Evolutionary conservation across 345 rosid genomes (phyloP), one percentile per base, ranked within the genome.

Genomic region (Hibiscus trionum): DNA sequence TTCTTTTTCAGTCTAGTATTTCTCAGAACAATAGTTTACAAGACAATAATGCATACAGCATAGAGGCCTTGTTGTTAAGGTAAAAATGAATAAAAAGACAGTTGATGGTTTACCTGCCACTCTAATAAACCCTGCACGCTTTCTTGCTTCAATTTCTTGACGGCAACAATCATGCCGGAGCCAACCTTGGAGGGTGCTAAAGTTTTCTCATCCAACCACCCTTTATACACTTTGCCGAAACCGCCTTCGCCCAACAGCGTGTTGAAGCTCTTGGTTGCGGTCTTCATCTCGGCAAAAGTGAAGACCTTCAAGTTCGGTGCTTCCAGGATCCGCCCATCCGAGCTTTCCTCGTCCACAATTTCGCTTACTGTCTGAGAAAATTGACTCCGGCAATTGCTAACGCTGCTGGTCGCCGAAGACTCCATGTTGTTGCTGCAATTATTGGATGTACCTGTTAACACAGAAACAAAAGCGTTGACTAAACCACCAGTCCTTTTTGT

Each of bases 161-260:
- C 80, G 61, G 97, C 97, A 70, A 91, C 91, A 39, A 74, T 66
- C 80, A 86, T 85, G 33, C 96, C 97, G 37, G 69, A 68, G 52
- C 90, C 93, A 59, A 62, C 7, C 62, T 80, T 87, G 9, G 92
- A 83, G 15, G 98, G 97, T 17, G 83, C 75, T 1, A 82, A 76
- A 65, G 86, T 86, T 80, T 70, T 87, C 29, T 77, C 88, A 74
- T 93, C 88, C 7, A 93, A 55, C 94, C 93, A 93, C 2, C 98
- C 97, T 82, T 84, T 90, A 79, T 76, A 93, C 53, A 93, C 98
- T 69, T 71, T 86, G 0, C 98, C 97, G 16, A 91, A 93, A 21
- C 91, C 93, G 21, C 97, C 98, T 76, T 90, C 86, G 2, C 96
- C 97, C 83, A 93, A 74, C 76, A 87, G 63, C 72, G 87, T 66